Evolutionary conservation across 148 eudicot genomes (phyloP).

Genomic region (Dianthus caryophyllus): DNA sequence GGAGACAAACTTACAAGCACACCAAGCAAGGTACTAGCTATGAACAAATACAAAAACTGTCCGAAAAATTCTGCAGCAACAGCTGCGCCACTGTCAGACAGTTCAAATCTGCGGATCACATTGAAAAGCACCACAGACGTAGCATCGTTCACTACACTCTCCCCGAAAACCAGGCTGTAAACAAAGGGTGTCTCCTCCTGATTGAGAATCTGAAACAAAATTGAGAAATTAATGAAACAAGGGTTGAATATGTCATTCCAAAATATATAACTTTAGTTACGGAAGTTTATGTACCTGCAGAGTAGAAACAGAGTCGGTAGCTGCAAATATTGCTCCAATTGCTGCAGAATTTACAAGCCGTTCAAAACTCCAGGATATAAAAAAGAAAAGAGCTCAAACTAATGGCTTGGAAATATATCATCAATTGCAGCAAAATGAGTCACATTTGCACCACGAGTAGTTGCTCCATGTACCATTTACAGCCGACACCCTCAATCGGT

Average conservation of each 20-base stretch:
- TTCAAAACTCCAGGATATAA: not conserved
- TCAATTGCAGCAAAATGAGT: not conserved
- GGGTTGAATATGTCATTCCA: not conserved
- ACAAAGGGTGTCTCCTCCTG: constrained; percentile 78
- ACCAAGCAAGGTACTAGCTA: constrained; percentile 67
- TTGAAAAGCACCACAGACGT: constrained; percentile 81
- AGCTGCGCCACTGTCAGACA: constrained; percentile 34
- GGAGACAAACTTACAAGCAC: constrained; percentile 40
- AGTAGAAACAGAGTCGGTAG: constrained; percentile 89
- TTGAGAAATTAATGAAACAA: not conserved
- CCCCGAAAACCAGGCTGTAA: constrained; percentile 83
- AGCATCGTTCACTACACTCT: constrained; percentile 92
- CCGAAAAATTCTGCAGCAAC: constrained; percentile 44
- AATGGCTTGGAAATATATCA: not conserved
- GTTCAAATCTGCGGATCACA: constrained; percentile 61
- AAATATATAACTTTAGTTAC: not conserved
- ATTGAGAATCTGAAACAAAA: constrained; percentile 59
- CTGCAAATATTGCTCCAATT: constrained; percentile 85
- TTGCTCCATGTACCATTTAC: no score
- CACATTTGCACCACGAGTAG: not conserved
- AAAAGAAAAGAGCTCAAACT: not conserved
- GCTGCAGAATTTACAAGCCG: constrained; percentile 32
- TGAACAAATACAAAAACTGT: constrained; percentile 47
- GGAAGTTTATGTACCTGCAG: constrained; percentile 53
- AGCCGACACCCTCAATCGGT: not conserved